These are phyloP conservation scores for Cordyceps cicadae DNA, from an alignment of 2,329 filamentous ascomycete genomes.

Conservation along the genomic window DNA sequence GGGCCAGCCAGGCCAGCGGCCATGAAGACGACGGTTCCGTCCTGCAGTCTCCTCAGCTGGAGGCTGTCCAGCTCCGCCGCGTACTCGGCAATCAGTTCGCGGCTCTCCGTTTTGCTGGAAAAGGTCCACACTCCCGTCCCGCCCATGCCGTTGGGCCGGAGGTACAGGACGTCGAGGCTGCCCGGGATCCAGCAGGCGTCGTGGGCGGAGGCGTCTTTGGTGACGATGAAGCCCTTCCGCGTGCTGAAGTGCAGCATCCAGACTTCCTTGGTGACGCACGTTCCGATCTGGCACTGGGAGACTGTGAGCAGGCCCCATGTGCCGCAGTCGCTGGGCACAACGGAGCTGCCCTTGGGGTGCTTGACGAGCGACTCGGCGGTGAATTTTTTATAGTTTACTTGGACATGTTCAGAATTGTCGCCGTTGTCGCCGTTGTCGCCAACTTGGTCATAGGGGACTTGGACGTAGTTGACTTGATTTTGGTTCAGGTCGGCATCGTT, in stretches of 20 bases:
- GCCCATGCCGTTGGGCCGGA: slow-evolving; percentile 23
- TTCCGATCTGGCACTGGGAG: slow-evolving; percentile 27
- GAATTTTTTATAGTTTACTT: too few relatives aligned
- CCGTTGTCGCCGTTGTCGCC: too few relatives aligned
- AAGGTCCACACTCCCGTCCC: slow-evolving; percentile 24
- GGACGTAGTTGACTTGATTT: too few relatives aligned
- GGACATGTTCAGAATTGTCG: too few relatives aligned
- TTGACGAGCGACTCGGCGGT: slow-evolving; percentile 23
- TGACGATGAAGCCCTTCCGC: slow-evolving; percentile 19
- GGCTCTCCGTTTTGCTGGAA: slow-evolving; percentile 11
- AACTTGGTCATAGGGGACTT: too few relatives aligned
- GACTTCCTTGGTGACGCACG: slow-evolving; percentile 23
- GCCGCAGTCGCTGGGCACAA: slow-evolving; percentile 32
- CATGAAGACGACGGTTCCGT: slow-evolving; percentile 28
- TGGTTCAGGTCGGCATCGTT: too few relatives aligned
- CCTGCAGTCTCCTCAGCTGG: slow-evolving; percentile 25
- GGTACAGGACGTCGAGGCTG: slow-evolving; percentile 24
- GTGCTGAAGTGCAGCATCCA: slow-evolving; percentile 26
- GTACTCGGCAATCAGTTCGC: slow-evolving; percentile 21
- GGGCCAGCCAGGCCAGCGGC: slow-evolving; percentile 25
- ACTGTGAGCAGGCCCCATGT: slow-evolving; percentile 33
- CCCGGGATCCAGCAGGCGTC: slow-evolving; percentile 30
- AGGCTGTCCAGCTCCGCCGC: slow-evolving; percentile 25
- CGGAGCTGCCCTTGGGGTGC: slow-evolving; percentile 23
- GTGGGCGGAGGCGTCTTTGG: slow-evolving; percentile 21